These are phyloP conservation scores for Luvunga scandens DNA, from an alignment of 345 rosid genomes.

Conservation along the genomic window DNA sequence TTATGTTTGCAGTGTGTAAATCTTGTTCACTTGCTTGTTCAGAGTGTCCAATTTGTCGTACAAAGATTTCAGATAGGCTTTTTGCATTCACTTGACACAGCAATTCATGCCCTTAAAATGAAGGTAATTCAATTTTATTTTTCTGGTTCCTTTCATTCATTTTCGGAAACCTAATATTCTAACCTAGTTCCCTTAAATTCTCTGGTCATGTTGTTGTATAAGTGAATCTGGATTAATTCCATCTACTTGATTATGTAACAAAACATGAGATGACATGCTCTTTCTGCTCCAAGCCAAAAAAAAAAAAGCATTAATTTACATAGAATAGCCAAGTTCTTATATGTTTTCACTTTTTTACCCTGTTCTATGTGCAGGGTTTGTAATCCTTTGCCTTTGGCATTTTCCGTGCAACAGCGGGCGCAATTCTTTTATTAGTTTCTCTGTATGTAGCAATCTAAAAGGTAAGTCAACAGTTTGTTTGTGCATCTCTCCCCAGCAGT, in stretches of 20 bases:
- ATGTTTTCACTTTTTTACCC: not conserved
- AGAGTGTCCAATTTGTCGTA: constrained; percentile 97
- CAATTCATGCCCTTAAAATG: constrained; percentile 27
- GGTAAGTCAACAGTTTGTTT: constrained; percentile 31
- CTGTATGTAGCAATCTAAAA: constrained; percentile 46
- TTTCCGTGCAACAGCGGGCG: constrained; percentile 27
- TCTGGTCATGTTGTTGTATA: not conserved
- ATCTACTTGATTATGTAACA: not conserved
- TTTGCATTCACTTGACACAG: constrained; percentile 78
- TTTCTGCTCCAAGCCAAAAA: fast-evolving
- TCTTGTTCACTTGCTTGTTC: constrained; percentile 97
- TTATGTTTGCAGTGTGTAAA: constrained; percentile 78
- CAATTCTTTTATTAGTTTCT: constrained; percentile 56
- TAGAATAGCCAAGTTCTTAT: constrained; percentile 6
- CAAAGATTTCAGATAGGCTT: constrained; percentile 89
- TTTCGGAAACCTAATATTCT: not conserved
- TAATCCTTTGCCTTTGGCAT: constrained; percentile 17
- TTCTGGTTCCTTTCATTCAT: not conserved
- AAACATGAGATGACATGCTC: not conserved
- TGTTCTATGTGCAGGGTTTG: constrained; percentile 35
- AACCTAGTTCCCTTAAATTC: not conserved
- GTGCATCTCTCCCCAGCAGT: constrained; percentile 25
- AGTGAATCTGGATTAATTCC: not conserved
- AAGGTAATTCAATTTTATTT: constrained; percentile 20
- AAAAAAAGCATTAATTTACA: too few species aligned